phyloP scores from a whole-genome alignment of 2,329 filamentous ascomycete genomes.

The Geosmithia flava region DNA sequence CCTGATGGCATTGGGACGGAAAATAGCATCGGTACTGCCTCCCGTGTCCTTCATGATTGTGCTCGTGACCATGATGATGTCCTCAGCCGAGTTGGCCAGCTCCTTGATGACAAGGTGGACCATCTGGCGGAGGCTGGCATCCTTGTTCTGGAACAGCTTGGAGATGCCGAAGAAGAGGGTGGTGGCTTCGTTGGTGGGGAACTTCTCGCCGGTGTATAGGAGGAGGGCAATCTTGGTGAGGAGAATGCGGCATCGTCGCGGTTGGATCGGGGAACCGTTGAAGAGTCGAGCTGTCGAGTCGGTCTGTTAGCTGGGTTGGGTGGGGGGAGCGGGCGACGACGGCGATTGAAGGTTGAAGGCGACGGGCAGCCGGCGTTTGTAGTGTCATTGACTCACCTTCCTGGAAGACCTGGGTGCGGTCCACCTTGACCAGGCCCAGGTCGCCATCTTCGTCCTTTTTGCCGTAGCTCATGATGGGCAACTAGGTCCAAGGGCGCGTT shows the following conservation, averaged over 20 bases:
- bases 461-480: constrained; percentile 78
- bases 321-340: constrained; percentile 9
- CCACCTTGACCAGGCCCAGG: constrained; percentile 86
- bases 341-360: background rate
- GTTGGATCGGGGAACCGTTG: constrained; percentile 94
- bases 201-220: constrained; percentile 92
- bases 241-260: constrained; percentile 92
- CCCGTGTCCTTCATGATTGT: constrained; percentile 99
- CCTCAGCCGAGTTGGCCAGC: constrained; percentile 85
- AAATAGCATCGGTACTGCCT: constrained; percentile 85
- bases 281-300: constrained; percentile 70
- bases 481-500: constrained; percentile 16
- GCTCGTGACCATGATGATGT: constrained; percentile 99
- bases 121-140: constrained; percentile 96
- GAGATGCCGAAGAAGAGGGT: constrained; percentile 98
- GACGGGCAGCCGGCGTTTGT: background rate
- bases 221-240: constrained; percentile 95
- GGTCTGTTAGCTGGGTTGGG: background rate
- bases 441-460: constrained; percentile 99
- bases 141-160: constrained; percentile 96
- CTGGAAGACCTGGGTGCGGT: constrained; percentile 96
- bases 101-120: constrained; percentile 98
- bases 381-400: constrained; percentile 52
- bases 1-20: constrained; percentile 89
- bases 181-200: constrained; percentile 93